A percentile compares a stretch with the other conserved stretches of the same genome.
Evolutionary conservation across 225 moss, liverwort and hornwort species (phyloP).

Genomic region (Bryum argenteum): DNA sequence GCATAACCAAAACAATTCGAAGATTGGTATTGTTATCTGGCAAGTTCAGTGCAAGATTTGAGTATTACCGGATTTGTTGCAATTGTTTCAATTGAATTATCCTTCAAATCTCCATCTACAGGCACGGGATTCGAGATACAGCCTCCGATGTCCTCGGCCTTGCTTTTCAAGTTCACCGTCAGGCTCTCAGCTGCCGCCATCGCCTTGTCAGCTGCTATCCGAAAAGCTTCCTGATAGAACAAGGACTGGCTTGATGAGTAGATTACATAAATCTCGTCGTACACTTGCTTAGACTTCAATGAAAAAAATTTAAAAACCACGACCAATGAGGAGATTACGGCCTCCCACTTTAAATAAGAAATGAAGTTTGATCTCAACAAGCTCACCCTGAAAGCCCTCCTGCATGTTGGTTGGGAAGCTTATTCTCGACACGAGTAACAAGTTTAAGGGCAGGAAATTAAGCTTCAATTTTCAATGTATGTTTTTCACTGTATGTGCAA

Average conservation of each 20-base stretch:
- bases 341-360: neutral
- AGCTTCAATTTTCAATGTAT: neutral
- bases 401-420: neutral
- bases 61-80: conserved; percentile 41
- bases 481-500: neutral
- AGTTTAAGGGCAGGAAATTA: neutral
- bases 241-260: neutral
- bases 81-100: conserved; percentile 28
- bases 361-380: too few species aligned
- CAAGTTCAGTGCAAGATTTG: neutral
- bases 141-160: conserved; percentile 36
- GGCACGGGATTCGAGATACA: conserved; percentile 47
- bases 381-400: neutral
- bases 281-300: neutral
- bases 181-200: conserved; percentile 45
- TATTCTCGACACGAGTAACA: neutral
- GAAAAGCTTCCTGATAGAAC: conserved; percentile 59
- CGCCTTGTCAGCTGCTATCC: conserved; percentile 53
- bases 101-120: conserved; percentile 47
- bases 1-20: too few species aligned
- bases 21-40: too few species aligned
- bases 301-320: neutral
- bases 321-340: neutral
- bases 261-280: neutral
- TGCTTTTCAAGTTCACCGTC: conserved; percentile 35